Evolutionary conservation across 164 flowering plant species (phyloP).

Genomic region (Berberis thunbergii): DNA sequence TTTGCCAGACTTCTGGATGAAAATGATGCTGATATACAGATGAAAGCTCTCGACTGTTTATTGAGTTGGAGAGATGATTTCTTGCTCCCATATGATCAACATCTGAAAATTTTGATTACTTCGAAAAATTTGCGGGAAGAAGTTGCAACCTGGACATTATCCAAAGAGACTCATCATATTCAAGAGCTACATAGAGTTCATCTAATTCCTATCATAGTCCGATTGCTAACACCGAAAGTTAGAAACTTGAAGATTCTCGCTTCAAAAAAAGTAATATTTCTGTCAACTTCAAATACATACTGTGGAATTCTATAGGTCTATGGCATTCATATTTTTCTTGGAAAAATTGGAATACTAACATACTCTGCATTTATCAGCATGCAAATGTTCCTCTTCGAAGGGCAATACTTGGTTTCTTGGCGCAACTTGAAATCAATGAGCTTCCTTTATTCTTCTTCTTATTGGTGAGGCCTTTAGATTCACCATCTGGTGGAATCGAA

Average conservation of each 20-base stretch:
- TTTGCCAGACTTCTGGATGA: constrained; percentile 74
- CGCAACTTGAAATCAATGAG: constrained; percentile 65
- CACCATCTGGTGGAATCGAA: constrained; percentile 22
- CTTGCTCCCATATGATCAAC: constrained; percentile 57
- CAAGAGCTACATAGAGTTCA: constrained; percentile 52
- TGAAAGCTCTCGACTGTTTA: constrained; percentile 77
- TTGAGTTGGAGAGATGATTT: constrained; percentile 64
- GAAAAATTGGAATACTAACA: neutral
- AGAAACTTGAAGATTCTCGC: constrained; percentile 60
- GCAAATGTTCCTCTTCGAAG: constrained; percentile 60
- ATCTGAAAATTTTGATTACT: constrained; percentile 63
- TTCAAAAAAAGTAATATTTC: constrained; percentile 56
- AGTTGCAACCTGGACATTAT: constrained; percentile 78
- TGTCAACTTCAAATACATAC: neutral
- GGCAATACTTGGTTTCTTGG: constrained; percentile 77
- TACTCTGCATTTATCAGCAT: constrained; percentile 34
- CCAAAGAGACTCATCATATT: constrained; percentile 49
- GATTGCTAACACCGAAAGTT: constrained; percentile 72
- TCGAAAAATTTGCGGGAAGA: constrained; percentile 70
- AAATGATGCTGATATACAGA: constrained; percentile 74
- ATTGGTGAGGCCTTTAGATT: constrained; percentile 49
- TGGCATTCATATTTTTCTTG: neutral
- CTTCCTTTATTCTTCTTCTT: constrained; percentile 65
- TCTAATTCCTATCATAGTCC: constrained; percentile 60
- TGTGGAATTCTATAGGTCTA: neutral